Evolutionary conservation across 768 basidiomycete genomes (phyloP).

Genomic region (Leccinum boreale): DNA sequence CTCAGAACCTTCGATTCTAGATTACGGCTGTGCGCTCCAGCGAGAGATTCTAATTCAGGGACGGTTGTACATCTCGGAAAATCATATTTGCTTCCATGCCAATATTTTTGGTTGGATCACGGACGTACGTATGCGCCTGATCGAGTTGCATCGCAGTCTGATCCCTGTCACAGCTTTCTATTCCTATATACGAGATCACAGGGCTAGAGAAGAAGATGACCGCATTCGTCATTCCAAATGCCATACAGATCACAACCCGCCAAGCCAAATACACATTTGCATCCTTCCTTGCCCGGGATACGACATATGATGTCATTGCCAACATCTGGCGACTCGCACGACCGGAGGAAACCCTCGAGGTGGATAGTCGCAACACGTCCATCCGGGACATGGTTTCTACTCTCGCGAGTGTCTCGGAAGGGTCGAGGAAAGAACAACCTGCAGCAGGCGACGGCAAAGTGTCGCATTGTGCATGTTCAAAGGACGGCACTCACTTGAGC

Average conservation of each 20-base stretch:
- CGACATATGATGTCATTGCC: slow-evolving; percentile 91
- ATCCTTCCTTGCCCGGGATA: slow-evolving; percentile 94
- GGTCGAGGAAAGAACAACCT: neutral
- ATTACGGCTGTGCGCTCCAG: slow-evolving; percentile 96
- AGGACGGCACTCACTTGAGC: slow-evolving; percentile 61
- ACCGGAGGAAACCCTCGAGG: slow-evolving; percentile 50
- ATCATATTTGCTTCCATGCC: slow-evolving; percentile 98
- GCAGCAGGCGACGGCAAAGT: slow-evolving; percentile 41
- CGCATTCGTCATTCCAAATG: slow-evolving; percentile 95
- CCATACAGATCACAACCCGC: slow-evolving; percentile 83
- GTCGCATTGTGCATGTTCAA: slow-evolving; percentile 74
- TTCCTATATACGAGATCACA: slow-evolving; percentile 85
- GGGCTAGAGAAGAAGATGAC: slow-evolving; percentile 96
- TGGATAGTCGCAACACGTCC: slow-evolving; percentile 17
- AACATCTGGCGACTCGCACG: slow-evolving; percentile 94
- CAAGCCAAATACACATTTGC: slow-evolving; percentile 90
- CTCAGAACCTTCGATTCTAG: slow-evolving; percentile 38
- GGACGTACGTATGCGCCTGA: slow-evolving; percentile 56
- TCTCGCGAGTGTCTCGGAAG: slow-evolving; percentile 18
- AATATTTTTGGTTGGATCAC: slow-evolving; percentile 99
- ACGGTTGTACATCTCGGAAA: slow-evolving; percentile 94
- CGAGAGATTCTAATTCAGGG: slow-evolving; percentile 99
- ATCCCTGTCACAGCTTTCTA: slow-evolving; percentile 56
- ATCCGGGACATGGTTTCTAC: slow-evolving; percentile 18
- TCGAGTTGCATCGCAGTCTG: slow-evolving; percentile 3